These are phyloP conservation scores for Mycotypha africana DNA, from an alignment of 371 early-diverging fungal genomes.

Conservation along the genomic window DNA sequence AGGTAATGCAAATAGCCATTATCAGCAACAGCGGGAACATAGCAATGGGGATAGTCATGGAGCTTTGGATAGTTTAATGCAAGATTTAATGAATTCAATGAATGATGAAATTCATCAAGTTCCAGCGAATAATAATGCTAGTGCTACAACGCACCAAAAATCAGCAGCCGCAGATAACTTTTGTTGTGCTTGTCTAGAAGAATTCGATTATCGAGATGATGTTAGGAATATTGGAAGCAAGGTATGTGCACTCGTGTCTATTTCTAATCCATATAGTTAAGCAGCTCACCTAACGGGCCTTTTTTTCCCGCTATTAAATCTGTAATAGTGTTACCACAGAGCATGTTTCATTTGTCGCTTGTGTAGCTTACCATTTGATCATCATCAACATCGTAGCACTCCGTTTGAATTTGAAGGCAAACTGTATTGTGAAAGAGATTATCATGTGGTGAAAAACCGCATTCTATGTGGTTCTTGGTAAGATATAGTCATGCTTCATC, in stretches of 20 bases:
- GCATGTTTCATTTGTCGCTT: slow-evolving; percentile 59
- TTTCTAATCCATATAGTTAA: too few relatives aligned
- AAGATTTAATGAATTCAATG: slow-evolving; percentile 53
- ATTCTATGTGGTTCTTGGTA: slow-evolving; percentile 52
- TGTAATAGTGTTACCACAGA: slow-evolving; percentile 35
- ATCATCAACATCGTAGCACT: slow-evolving; percentile 51
- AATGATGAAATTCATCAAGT: slow-evolving; percentile 22
- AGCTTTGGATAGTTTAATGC: slow-evolving; percentile 53
- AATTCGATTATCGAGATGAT: slow-evolving; percentile 41
- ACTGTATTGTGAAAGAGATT: slow-evolving; percentile 69
- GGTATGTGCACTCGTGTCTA: slow-evolving; percentile 8
- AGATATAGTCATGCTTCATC: neutral
- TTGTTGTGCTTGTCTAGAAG: slow-evolving; percentile 26
- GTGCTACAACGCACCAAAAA: too few relatives aligned
- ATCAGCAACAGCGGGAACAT: too few relatives aligned
- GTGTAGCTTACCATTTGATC: slow-evolving; percentile 62
- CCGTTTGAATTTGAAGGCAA: slow-evolving; percentile 61
- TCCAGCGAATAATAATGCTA: neutral
- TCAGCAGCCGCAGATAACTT: too few relatives aligned
- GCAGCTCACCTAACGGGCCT: too few relatives aligned
- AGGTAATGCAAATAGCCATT: slow-evolving; percentile 15
- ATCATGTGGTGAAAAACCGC: slow-evolving; percentile 46
- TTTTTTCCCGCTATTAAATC: too few relatives aligned
- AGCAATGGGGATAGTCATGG: slow-evolving; percentile 11
- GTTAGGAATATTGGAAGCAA: slow-evolving; percentile 25